Evolutionary conservation across 2,329 filamentous ascomycete species (phyloP).

Genomic region (Didymella glomerata): DNA sequence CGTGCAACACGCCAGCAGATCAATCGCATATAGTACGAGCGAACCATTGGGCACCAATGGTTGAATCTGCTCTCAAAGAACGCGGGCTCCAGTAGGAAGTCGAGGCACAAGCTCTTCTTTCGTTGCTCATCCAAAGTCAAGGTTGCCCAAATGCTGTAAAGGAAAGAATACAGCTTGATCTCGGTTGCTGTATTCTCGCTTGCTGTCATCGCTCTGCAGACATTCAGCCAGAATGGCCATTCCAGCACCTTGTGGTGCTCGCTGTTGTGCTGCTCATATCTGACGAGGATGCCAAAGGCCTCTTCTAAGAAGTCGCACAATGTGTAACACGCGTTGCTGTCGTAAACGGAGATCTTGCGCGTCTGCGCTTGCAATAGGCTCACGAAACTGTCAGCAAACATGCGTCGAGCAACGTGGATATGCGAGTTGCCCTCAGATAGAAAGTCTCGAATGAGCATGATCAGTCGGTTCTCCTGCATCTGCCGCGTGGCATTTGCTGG

Average conservation of each 20-base stretch:
- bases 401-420: slow-evolving; percentile 66
- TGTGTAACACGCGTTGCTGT: slow-evolving; percentile 84
- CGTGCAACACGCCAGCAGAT: slow-evolving; percentile 89
- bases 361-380: slow-evolving; percentile 76
- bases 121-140: slow-evolving; percentile 70
- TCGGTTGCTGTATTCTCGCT: slow-evolving; percentile 92
- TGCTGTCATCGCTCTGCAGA: slow-evolving; percentile 78
- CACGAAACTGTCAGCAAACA: slow-evolving; percentile 80
- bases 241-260: slow-evolving; percentile 65
- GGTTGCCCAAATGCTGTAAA: slow-evolving; percentile 82
- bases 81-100: slow-evolving; percentile 77
- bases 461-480: slow-evolving; percentile 88
- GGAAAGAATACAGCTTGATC: slow-evolving; percentile 81
- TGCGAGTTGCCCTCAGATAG: slow-evolving; percentile 68
- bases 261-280: slow-evolving; percentile 62
- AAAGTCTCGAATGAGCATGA: slow-evolving; percentile 83
- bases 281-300: slow-evolving; percentile 71
- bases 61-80: slow-evolving; percentile 85
- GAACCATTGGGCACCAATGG: slow-evolving; percentile 95
- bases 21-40: slow-evolving; percentile 89
- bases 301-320: slow-evolving; percentile 93
- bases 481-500: slow-evolving; percentile 75
- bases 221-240: slow-evolving; percentile 86
- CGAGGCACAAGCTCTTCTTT: slow-evolving; percentile 74
- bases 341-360: slow-evolving; percentile 78